phyloP scores from a whole-genome alignment of 2,329 filamentous ascomycete genomes.

The Aspergillus thermomutatus region DNA sequence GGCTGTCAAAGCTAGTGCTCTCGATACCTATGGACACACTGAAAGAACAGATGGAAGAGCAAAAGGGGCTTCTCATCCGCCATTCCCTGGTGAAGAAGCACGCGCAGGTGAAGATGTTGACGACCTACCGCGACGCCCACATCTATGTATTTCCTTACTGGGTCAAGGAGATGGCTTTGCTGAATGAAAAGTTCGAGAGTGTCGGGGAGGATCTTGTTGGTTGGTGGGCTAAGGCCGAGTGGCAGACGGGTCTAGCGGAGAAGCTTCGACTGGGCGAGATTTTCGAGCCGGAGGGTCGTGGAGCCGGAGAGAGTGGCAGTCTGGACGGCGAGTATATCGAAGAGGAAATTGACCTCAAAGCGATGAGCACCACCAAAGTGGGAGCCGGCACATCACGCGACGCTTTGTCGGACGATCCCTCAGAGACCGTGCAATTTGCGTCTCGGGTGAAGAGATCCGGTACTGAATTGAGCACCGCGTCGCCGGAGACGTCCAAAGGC shows the following conservation, averaged over 20 bases:
- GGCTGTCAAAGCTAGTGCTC: constrained; percentile 76
- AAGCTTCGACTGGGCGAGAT: constrained; percentile 73
- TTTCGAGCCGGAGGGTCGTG: constrained; percentile 48
- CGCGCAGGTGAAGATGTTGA: constrained; percentile 74
- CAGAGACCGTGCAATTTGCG: constrained; percentile 18
- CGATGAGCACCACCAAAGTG: constrained; percentile 53
- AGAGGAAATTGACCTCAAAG: constrained; percentile 53
- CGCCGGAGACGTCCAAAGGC: constrained; percentile 2
- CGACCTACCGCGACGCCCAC: constrained; percentile 83
- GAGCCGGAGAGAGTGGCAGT: constrained; percentile 38
- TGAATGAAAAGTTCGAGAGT: constrained; percentile 79
- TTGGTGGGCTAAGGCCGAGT: constrained; percentile 92
- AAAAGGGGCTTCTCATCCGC: constrained; percentile 64
- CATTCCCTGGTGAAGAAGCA: constrained; percentile 73
- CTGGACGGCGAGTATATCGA: constrained; percentile 44
- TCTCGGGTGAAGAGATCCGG: constrained; percentile 27
- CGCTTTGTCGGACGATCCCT: neutral
- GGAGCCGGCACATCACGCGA: constrained; percentile 16
- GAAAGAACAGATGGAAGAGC: constrained; percentile 75
- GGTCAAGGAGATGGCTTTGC: constrained; percentile 78
- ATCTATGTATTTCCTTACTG: constrained; percentile 93
- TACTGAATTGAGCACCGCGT: constrained; percentile 2
- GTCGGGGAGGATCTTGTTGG: constrained; percentile 89
- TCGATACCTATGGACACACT: constrained; percentile 85
- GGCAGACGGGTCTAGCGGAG: constrained; percentile 76